Conservation (phyloP, 805 yeast genomes). For the Ogataea polymorpha region DNA sequence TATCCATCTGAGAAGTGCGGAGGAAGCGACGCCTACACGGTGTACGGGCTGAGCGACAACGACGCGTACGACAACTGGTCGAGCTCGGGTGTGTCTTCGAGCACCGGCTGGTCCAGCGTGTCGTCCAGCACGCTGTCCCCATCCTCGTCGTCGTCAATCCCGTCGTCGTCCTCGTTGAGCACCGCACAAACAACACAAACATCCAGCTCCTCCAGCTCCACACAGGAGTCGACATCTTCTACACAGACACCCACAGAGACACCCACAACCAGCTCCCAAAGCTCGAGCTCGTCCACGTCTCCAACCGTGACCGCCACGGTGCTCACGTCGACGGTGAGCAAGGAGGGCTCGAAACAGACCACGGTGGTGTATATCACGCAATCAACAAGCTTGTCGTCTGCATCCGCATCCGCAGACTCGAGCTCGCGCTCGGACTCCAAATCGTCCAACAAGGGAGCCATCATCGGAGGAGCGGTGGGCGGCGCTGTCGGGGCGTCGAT, state of each 20-base stretch:
- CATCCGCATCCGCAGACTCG: conserved; percentile 20
- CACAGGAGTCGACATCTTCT: conserved; percentile 12
- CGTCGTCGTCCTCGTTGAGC: conserved; percentile 11
- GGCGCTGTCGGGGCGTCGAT: conserved; percentile 32
- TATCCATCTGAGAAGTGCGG: conserved; percentile 64
- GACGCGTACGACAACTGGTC: conserved; percentile 8
- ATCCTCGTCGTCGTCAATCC: conserved; percentile 12
- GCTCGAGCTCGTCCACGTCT: conserved; percentile 15
- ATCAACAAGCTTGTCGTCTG: conserved; percentile 18
- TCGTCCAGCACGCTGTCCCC: conserved; percentile 18
- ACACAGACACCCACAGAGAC: conserved; percentile 8
- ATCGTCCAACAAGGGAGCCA: conserved; percentile 31
- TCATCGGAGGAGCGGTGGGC: conserved; percentile 37
- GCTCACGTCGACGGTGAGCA: conserved; percentile 18
- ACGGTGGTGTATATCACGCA: conserved; percentile 30
- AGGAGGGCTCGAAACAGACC: conserved; percentile 26
- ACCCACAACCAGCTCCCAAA: conserved; percentile 15
- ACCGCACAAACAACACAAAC: conserved; percentile 4
- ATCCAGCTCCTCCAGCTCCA: conserved; percentile 9
- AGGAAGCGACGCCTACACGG: conserved; percentile 41
- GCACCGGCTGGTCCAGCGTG: conserved; percentile 2
- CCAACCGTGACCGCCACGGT: conserved; percentile 15
- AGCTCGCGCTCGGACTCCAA: conserved; percentile 13
- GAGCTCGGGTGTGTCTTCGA: conserved; percentile 18
- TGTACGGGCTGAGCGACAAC: conserved; percentile 38